phyloP scores from a whole-genome alignment of 805 yeast species.

The Diddensiella caesifluorescens region DNA sequence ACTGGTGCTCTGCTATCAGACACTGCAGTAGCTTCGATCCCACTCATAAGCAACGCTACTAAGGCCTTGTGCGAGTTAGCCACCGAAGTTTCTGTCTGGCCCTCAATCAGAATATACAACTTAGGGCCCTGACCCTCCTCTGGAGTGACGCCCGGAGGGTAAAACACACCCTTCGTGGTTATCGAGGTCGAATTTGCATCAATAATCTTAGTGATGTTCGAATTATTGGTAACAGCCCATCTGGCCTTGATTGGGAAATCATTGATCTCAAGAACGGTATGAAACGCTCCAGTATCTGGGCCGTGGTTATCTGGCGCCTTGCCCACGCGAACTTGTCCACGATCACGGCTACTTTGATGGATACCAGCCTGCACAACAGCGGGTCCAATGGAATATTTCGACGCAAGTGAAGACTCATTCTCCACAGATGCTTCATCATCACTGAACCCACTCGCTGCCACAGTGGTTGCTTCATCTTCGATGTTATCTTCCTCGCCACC shows the following conservation, averaged over 20 bases:
- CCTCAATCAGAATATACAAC: slow-evolving; percentile 73
- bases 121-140: slow-evolving; percentile 61
- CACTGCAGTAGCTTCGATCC: slow-evolving; percentile 45
- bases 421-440: slow-evolving; percentile 5
- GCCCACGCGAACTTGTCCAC: slow-evolving; percentile 41
- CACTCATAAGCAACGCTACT: slow-evolving; percentile 51
- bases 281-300: slow-evolving; percentile 51
- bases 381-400: slow-evolving; percentile 13
- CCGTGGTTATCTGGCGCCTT: slow-evolving; percentile 49
- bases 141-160: slow-evolving; percentile 55
- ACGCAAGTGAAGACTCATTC: slow-evolving; percentile 9
- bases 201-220: slow-evolving; percentile 55
- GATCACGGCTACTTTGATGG: slow-evolving; percentile 22
- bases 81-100: slow-evolving; percentile 55
- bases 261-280: slow-evolving; percentile 69
- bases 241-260: slow-evolving; percentile 62
- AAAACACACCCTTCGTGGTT: slow-evolving; percentile 75
- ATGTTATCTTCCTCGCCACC: slow-evolving; percentile 37
- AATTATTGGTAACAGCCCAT: slow-evolving; percentile 47
- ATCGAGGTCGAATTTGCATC: slow-evolving; percentile 72
- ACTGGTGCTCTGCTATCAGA: slow-evolving; percentile 40
- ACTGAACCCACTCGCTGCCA: slow-evolving; percentile 26
- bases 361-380: slow-evolving; percentile 18
- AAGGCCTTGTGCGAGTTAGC: slow-evolving; percentile 53
- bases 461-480: slow-evolving; percentile 23